Percentiles rank a stretch among this genome's conserved stretches.
These are phyloP conservation scores for Garcia nutans DNA, from an alignment of 345 rosid species.

Conservation along the genomic window DNA sequence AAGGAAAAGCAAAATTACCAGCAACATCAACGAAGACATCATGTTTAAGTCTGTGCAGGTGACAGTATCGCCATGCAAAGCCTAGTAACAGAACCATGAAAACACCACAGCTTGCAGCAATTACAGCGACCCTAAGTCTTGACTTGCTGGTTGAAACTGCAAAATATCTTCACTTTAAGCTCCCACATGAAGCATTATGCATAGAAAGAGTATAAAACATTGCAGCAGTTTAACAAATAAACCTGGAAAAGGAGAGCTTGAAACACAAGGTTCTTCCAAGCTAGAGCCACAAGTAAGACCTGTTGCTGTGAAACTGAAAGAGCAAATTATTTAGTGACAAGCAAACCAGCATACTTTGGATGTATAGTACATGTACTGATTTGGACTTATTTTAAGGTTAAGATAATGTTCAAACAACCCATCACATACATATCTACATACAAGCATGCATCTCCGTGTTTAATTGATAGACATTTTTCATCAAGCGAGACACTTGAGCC, in stretches of 20 bases:
- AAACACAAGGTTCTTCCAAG: slow-evolving; percentile 64
- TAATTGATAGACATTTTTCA: neutral
- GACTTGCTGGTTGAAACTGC: slow-evolving; percentile 59
- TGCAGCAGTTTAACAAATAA: slow-evolving; percentile 1
- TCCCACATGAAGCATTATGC: slow-evolving; percentile 2
- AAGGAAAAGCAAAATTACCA: slow-evolving; percentile 38
- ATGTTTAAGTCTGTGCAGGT: slow-evolving; percentile 35
- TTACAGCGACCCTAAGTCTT: slow-evolving; percentile 50
- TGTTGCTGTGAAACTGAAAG: slow-evolving; percentile 69
- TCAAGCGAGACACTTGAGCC: neutral
- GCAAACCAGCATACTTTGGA: neutral
- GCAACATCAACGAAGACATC: slow-evolving; percentile 75
- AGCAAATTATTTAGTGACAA: neutral
- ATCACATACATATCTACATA: neutral
- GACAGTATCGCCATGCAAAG: slow-evolving; percentile 49
- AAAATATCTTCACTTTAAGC: slow-evolving; percentile 10
- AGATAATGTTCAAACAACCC: neutral
- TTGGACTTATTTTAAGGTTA: neutral
- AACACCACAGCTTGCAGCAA: slow-evolving; percentile 57
- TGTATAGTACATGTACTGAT: neutral
- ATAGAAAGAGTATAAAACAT: neutral
- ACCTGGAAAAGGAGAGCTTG: slow-evolving; percentile 62
- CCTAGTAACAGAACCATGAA: slow-evolving; percentile 43
- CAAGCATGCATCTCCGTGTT: neutral
- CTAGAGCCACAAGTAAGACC: slow-evolving; percentile 65